Evolutionary conservation across 2,329 filamentous ascomycete genomes (phyloP), one percentile per base, ranked within the genome.

Genomic region (Fusarium staphyleae): DNA sequence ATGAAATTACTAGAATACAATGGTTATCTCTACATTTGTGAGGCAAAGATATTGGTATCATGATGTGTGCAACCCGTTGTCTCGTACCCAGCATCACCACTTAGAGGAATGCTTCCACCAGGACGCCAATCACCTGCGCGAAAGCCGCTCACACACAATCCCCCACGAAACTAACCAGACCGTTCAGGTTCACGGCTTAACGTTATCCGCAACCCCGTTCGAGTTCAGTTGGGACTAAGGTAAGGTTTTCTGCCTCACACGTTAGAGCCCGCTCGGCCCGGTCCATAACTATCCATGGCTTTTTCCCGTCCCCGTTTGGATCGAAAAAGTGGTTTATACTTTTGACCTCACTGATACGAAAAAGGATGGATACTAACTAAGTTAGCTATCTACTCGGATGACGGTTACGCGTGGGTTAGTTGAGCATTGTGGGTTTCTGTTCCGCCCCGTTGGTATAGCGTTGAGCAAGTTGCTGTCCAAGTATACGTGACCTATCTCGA

Each of bases 361-460:
- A 24, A 24, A 8, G 22, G 22, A 24, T 24, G 9, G 22, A 9
- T 4, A 22, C 19, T n/a, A n/a, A n/a, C n/a, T n/a, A 22, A 22
- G 7, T 22, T 7, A 4, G 19, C 19, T 9, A 8, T 24, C 8
- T 24, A 5, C 22, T 24, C 8, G 5, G 8, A 8, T 24, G 22
- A 24, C 22, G 22, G 22, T 9, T 24, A 8, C 22, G 22, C 7
- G 22, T 48, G 43, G 49, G 44, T 44, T 42, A 35, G 19, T 15
- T 19, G 37, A 12, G 32, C 46, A 43, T 35, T 55, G 55, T 52
- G 47, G 36, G 45, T 39, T 52, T 15, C 19, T 22, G 14, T 32
- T 28, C 32, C 24, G 26, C 39, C 26, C 54, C 26, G 28, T 46
- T 34, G 26, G 34, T 29, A 36, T 37, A 26, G 12, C 43, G 37